Evolutionary conservation across 345 rosid species (phyloP).

Genomic region (Clarkia xantiana): DNA sequence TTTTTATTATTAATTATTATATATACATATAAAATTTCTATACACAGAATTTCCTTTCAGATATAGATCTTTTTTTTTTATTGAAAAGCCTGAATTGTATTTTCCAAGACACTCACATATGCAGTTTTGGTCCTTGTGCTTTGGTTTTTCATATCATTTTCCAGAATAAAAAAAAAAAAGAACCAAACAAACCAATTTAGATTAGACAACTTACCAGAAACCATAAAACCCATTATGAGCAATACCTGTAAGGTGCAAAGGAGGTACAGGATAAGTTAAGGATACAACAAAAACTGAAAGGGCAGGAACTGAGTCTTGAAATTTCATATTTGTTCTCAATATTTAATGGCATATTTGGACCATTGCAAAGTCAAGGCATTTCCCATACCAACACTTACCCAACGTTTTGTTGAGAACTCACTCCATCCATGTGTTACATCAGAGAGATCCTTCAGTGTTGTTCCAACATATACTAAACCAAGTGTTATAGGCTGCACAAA

Average conservation of each 20-base stretch:
- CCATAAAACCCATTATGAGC: conserved; percentile 42
- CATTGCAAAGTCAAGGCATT: background rate
- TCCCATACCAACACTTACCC: conserved; percentile 35
- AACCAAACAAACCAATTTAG: background rate
- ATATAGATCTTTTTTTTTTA: background rate
- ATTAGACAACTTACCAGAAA: conserved; percentile 57
- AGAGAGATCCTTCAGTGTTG: conserved; percentile 94
- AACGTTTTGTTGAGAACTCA: conserved; percentile 67
- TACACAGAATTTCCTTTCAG: background rate
- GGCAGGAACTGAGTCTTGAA: background rate
- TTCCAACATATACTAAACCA: conserved; percentile 80
- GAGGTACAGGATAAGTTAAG: background rate
- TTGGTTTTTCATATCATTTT: background rate
- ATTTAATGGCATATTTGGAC: background rate
- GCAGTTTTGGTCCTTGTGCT: background rate
- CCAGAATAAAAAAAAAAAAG: background rate
- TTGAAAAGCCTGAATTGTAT: background rate
- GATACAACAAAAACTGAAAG: conserved; percentile 3
- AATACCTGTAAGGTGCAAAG: conserved; percentile 36
- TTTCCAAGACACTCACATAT: background rate
- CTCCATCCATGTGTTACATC: conserved; percentile 98
- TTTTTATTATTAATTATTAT: background rate
- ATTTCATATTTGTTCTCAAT: too few relatives aligned
- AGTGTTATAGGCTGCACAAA: conserved; percentile 78
- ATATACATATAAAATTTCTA: background rate